Evolutionary conservation across 352 stramenopile genomes (phyloP).

Genomic region (Bremia lactucae): DNA sequence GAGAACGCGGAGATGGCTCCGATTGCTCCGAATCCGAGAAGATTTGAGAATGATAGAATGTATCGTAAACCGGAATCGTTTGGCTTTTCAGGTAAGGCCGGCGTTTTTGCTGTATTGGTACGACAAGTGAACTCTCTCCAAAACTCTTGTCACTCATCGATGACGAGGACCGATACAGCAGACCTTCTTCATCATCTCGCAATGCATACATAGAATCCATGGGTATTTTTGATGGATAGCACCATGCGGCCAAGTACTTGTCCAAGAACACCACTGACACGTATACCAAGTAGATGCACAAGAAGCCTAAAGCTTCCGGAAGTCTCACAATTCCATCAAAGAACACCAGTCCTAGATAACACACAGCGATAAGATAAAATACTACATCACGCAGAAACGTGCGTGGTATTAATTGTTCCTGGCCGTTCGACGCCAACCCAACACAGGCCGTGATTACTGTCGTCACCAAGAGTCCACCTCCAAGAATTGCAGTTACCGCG

Average conservation of each 20-base stretch:
- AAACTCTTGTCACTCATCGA: slow-evolving; percentile 18
- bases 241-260: slow-evolving; percentile 23
- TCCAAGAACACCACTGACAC: slow-evolving; percentile 54
- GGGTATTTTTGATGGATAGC: slow-evolving; percentile 12
- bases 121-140: slow-evolving; percentile 1
- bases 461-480: slow-evolving; percentile 57
- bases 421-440: slow-evolving; percentile 48
- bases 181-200: slow-evolving; percentile 26
- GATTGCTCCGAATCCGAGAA: slow-evolving; percentile 50
- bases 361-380: slow-evolving; percentile 60
- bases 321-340: slow-evolving; percentile 58
- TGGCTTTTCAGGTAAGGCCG: slow-evolving; percentile 23
- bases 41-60: slow-evolving; percentile 16
- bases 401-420: slow-evolving; percentile 66
- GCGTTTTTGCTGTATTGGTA: slow-evolving; percentile 11
- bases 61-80: slow-evolving; percentile 24
- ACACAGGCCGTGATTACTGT: slow-evolving; percentile 73
- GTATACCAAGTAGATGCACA: slow-evolving; percentile 61
- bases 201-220: slow-evolving; percentile 12
- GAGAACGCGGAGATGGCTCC: slow-evolving; percentile 30
- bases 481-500: slow-evolving; percentile 56
- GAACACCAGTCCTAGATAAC: slow-evolving; percentile 66
- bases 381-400: slow-evolving; percentile 64
- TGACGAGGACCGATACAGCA: slow-evolving; percentile 21
- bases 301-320: slow-evolving; percentile 51